Conservation (phyloP, 306 rosid species). For the Fragaria iinumae region DNA sequence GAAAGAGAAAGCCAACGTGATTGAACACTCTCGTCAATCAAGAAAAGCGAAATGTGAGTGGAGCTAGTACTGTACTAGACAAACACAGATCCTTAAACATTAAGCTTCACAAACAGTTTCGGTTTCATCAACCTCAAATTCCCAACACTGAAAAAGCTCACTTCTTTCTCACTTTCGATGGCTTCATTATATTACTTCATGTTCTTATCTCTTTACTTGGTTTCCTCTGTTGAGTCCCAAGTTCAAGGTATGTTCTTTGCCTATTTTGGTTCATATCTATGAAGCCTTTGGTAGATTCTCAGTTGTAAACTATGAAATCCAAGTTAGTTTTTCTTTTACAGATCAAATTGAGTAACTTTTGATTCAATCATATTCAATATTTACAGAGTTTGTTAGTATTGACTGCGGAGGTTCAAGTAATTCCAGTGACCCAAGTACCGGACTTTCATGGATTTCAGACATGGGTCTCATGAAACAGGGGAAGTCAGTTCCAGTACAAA, state of each 20-base stretch:
- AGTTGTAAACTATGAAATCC: background rate
- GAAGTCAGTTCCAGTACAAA: slow-evolving; percentile 40
- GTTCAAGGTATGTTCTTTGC: slow-evolving; percentile 61
- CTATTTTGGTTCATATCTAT: too few species aligned
- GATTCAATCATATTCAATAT: background rate
- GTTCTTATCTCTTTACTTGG: slow-evolving; percentile 36
- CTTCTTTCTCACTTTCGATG: slow-evolving; percentile 51
- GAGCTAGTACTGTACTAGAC: slow-evolving; percentile 20
- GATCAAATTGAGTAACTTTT: background rate
- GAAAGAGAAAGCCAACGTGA: slow-evolving; percentile 48
- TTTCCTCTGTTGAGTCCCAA: slow-evolving; percentile 55
- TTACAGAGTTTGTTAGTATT: slow-evolving; percentile 81
- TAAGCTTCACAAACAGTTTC: slow-evolving; percentile 33
- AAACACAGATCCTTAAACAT: slow-evolving; percentile 37
- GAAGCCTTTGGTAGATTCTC: background rate
- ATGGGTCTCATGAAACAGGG: slow-evolving; percentile 53
- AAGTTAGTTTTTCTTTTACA: background rate
- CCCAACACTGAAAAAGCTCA: slow-evolving; percentile 11
- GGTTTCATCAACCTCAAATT: slow-evolving; percentile 24
- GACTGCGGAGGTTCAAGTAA: slow-evolving; percentile 79
- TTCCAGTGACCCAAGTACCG: slow-evolving; percentile 66
- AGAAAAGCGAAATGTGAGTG: slow-evolving; percentile 23
- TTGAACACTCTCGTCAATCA: slow-evolving; percentile 42
- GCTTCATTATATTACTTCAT: slow-evolving; percentile 37
- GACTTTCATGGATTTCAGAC: slow-evolving; percentile 79